A percentile compares a stretch with the other conserved stretches of the same genome.
phyloP scores from a whole-genome alignment of 306 rosid genomes.

The Betula pendula region DNA sequence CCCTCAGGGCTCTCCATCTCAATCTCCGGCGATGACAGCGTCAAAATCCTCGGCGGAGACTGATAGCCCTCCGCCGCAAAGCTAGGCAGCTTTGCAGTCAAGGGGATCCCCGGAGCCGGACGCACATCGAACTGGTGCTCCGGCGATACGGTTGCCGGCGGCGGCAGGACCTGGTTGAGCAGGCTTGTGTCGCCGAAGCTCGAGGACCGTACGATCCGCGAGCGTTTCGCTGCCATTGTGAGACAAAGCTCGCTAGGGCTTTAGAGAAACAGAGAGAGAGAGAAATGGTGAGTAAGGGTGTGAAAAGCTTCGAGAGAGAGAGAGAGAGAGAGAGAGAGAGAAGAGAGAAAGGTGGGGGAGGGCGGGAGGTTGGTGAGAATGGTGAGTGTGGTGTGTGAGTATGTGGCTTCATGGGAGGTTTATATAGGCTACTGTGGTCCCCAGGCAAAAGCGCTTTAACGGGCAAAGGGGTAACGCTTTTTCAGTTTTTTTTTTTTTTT shows the following conservation, averaged over 20 bases:
- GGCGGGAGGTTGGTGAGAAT: neutral
- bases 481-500: neutral
- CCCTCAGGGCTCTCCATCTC: neutral
- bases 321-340: slow-evolving; percentile 4
- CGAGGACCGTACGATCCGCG: neutral
- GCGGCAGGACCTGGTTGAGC: slow-evolving; percentile 11
- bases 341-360: too few species aligned
- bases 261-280: neutral
- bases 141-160: neutral
- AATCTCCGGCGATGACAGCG: slow-evolving; percentile 16
- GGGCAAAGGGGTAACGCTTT: neutral
- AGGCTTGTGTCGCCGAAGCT: neutral
- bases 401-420: neutral
- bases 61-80: neutral
- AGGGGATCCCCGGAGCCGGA: neutral
- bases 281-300: neutral
- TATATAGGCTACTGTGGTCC: slow-evolving; percentile 10
- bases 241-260: slow-evolving; percentile 16
- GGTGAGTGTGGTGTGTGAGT: neutral
- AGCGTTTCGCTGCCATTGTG: slow-evolving; percentile 6
- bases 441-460: neutral
- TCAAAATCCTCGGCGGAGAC: neutral
- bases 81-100: neutral
- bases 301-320: neutral
- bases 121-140: neutral